Evolutionary conservation across 2,329 filamentous ascomycete genomes (phyloP), one percentile per base, ranked within the genome.

Genomic region (Huntiella omanensis): DNA sequence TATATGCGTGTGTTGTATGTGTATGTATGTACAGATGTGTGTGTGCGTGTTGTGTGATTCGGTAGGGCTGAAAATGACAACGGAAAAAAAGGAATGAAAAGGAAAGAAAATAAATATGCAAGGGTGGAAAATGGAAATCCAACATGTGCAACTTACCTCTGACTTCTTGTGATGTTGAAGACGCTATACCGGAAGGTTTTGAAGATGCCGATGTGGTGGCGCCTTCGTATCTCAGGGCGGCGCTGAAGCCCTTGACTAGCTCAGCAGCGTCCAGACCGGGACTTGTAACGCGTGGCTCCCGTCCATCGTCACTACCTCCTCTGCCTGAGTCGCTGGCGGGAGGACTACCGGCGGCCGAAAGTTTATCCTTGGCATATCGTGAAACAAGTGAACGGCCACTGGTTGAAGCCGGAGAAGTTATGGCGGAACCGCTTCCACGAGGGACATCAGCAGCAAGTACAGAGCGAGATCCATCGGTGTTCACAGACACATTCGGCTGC

Each of bases 191-290:
- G 6, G 22, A 28, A 10, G 22, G 22, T 28, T 28, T 28, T 28
- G 22, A 28, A 28, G 22, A 28, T 28, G 22, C 1, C 22, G 22
- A 8, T 28, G 22, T 28, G 7, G 17, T n/a, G 12, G 19, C 33
- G 7, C 40, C 40, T n/a, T 49, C 38, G 28, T 49, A 49, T 19
- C 47, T 38, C 17, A 42, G 28, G 12, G 47, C 47, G 13, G 47
- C 47, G 43, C 39, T 49, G 28, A 49, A 45, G 4, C 47, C 47
- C 43, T 40, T 46, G 11, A 45, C 45, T 34, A 49, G 10, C 33
- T 49, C 47, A 19, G 37, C 36, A 12, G 39, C 47, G 8, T 41
- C 17, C 6, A 41, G 36, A n/a, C 34, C 47, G 4, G 38, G 33
- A 36, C 35, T 42, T 10, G 22, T 28, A 28, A 28, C 22, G 8